Conservation (phyloP, 495 filamentous ascomycete genomes). For the Sordaria brevicollis region DNA sequence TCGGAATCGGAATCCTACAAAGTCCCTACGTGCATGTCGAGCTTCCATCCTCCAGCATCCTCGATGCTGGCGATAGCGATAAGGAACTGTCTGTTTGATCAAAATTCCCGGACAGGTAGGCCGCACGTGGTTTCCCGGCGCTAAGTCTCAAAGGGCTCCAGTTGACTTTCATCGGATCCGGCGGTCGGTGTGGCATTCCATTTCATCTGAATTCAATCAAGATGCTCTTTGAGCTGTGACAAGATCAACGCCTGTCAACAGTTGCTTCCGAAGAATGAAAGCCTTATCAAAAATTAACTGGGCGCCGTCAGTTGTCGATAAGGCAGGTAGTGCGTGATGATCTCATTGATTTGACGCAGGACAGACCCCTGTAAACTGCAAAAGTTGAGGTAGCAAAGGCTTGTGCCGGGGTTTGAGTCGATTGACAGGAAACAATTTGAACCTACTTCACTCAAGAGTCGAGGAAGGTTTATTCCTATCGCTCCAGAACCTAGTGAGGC, state of each 20-base stretch:
- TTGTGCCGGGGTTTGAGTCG: not conserved
- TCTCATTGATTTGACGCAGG: not conserved
- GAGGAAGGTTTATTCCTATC: not conserved
- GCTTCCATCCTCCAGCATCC: not conserved
- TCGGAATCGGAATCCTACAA: not conserved
- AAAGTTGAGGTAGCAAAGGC: not conserved
- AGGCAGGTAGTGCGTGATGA: not conserved
- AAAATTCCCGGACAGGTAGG: too few species aligned
- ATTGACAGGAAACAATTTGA: too few species aligned
- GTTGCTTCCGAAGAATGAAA: not conserved
- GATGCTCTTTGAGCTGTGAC: too few species aligned
- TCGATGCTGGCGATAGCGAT: not conserved
- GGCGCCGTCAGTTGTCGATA: not conserved
- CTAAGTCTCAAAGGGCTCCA: not conserved
- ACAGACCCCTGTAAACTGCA: not conserved
- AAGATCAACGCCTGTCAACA: too few species aligned
- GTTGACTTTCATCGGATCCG: not conserved
- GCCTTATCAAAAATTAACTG: not conserved
- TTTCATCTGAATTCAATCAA: not conserved
- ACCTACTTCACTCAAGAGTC: too few species aligned
- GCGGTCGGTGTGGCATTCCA: not conserved
- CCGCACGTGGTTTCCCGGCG: not conserved
- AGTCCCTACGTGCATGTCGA: not conserved
- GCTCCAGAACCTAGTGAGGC: not conserved
- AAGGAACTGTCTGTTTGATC: not conserved